Base-by-base conservation (phyloP, 2,329 filamentous ascomycete genomes). In the Magnaporthiopsis rhizophila region DNA sequence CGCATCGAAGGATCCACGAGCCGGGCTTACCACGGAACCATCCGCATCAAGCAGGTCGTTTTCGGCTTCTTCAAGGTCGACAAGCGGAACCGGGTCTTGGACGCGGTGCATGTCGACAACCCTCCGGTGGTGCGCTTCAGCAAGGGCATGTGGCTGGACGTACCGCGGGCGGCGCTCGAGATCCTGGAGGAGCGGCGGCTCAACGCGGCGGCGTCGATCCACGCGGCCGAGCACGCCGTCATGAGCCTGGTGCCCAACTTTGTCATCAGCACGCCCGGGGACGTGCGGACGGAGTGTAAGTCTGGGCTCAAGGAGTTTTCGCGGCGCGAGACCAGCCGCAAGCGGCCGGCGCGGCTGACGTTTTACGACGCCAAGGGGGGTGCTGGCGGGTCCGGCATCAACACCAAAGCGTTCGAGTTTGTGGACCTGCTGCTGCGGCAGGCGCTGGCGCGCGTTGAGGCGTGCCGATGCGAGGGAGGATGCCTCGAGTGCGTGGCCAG, bases 31-130 rank as follows among this genome's bases (percentile, higher is more conserved):
- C 93, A 91, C 72, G 95, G 95, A 50, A 80, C 86, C 0, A 94
- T 99, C 73, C 89, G 89, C 70, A 93, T 98, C 71, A 86, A 89
- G 68, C 89, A 94, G 69, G 89, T 91, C 36, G 92, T 99, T 2
- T 98, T 96, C 74, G 95, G 95, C 2, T 99, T 95, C 79, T 98
- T 97, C 83, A 98, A 98, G 74, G 80, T 97, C n/a, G 93, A 98
- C 75, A 89, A 89, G 72, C 89, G 87, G 69, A 86, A 89, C 1
- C 87, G 91, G 2, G 91, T 98, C 65, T 84, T 98, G 18, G 95
- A 99, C 73, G 94, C 94, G 2, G 89, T 98, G 0, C 86, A 94
- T 66, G 92, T 98, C 28, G 91, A 97, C 74, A 97, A 97, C 69
- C 93, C 94, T 3, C 92, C 95, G 0, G 91, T 98, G 62, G 86